phyloP scores from a whole-genome alignment of 208 protist genomes.

The Wallacemonas rigidus region DNA sequence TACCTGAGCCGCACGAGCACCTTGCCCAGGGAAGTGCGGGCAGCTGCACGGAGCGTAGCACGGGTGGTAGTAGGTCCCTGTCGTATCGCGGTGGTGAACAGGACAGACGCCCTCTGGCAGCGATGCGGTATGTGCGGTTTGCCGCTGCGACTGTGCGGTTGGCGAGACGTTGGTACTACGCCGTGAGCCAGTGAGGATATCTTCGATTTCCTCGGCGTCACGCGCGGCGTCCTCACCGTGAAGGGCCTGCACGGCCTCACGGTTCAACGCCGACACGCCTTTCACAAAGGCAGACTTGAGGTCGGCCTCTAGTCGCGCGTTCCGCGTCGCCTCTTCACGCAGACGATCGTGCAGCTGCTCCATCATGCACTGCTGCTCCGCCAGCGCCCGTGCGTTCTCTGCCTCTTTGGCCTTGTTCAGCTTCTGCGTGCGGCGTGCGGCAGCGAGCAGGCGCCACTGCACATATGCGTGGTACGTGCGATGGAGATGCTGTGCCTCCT shows the following conservation, averaged over 20 bases:
- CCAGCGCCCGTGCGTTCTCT: neutral
- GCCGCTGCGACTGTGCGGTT: slow-evolving; percentile 13
- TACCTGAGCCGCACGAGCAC: neutral
- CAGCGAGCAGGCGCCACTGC: slow-evolving; percentile 66
- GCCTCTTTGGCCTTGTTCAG: neutral
- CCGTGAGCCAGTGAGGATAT: slow-evolving; percentile 41
- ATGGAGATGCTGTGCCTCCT: slow-evolving; percentile 14
- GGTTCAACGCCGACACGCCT: slow-evolving; percentile 89
- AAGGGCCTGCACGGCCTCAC: slow-evolving; percentile 89
- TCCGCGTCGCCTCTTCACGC: slow-evolving; percentile 49
- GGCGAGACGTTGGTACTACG: slow-evolving; percentile 12
- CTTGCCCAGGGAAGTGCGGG: slow-evolving; percentile 18
- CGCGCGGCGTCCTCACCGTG: slow-evolving; percentile 37
- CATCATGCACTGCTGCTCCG: slow-evolving; percentile 25
- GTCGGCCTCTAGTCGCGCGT: slow-evolving; percentile 55
- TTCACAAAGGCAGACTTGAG: slow-evolving; percentile 83
- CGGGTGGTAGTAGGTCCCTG: slow-evolving; percentile 60
- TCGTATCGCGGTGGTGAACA: slow-evolving; percentile 40
- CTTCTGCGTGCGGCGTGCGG: slow-evolving; percentile 23
- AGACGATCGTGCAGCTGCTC: slow-evolving; percentile 27
- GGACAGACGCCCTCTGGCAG: slow-evolving; percentile 36
- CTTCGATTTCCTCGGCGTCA: slow-evolving; percentile 50
- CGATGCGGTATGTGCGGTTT: slow-evolving; percentile 10
- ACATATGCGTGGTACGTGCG: slow-evolving; percentile 33
- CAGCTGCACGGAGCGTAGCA: slow-evolving; percentile 67